phyloP scores from a whole-genome alignment of 2,329 filamentous ascomycete species.

The Penicillium sp. region DNA sequence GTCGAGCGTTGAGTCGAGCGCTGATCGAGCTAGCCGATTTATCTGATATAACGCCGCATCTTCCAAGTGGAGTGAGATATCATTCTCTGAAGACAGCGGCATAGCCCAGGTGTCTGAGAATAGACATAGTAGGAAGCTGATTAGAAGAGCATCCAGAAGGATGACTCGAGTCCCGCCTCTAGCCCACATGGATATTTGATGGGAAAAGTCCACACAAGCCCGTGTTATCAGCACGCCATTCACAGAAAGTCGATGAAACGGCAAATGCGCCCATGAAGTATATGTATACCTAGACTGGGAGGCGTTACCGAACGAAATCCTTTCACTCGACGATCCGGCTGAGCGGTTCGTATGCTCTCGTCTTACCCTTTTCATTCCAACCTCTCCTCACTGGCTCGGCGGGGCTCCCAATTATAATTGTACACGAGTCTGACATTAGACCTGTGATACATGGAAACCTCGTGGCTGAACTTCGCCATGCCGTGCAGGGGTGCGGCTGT shows the following conservation, averaged over 20 bases:
- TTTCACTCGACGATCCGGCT: neutral
- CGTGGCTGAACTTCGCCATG: neutral
- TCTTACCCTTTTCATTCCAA: neutral
- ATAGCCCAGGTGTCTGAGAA: conserved; percentile 20
- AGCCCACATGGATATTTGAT: neutral
- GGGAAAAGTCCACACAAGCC: neutral
- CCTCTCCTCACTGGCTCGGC: neutral
- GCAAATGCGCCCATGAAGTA: neutral
- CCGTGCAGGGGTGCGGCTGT: conserved; percentile 3
- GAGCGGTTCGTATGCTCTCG: conserved; percentile 1
- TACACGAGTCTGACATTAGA: conserved; percentile 4
- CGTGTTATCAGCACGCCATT: neutral
- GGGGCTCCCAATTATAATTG: neutral
- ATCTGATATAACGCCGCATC: conserved; percentile 22
- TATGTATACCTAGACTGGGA: neutral
- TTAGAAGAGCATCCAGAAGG: neutral
- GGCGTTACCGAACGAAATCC: neutral
- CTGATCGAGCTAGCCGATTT: conserved; percentile 19
- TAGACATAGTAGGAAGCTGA: conserved; percentile 9
- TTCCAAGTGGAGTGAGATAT: conserved; percentile 8
- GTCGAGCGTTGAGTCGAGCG: conserved; percentile 17
- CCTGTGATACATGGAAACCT: conserved; percentile 6
- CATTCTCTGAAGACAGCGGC: conserved; percentile 12
- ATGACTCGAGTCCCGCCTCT: neutral
- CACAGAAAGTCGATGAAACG: neutral